Base-by-base conservation (phyloP, 176 grass and related monocot species). In the Oryza punctata region DNA sequence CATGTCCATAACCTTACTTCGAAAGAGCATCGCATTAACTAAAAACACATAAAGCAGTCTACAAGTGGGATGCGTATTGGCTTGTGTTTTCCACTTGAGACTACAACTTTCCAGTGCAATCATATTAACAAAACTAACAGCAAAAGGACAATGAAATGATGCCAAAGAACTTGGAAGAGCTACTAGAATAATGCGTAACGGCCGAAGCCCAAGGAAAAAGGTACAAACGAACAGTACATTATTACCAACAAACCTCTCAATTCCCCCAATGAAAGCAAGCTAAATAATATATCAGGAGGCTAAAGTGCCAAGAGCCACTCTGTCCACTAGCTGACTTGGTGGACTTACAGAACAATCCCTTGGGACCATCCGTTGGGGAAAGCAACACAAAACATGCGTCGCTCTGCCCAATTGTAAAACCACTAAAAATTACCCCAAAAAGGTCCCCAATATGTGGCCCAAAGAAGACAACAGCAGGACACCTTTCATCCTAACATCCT, bases 311-410 rank as follows among this genome's bases (percentile, higher is more conserved):
- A 72, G 71, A 26, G 86, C 47, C 43, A 85, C 65, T 71, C 33
- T 13, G 8, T 86, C 74, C 84, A 82, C 83, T 82, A 78, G 57
- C 67, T 82, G 79, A 90, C 69, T 47, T 47, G 61, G 83, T 90
- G 73, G 83, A 73, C 32, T 23, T 24, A 61, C 57, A 73, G 79
- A 86, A 86, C 81, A 84, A 86, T 63, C 82, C 68, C 60, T 76
- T 69, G 73, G 60, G 70, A 81, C 45, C 46, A 87, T 76, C 63
- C 70, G 12, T 60, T 61, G 46, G 69, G 63, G 33, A 87, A 87
- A 87, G 45, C 61, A 68, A 59, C 32, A 78, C 49, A 61, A 18
- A 19, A 45, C 26, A 19, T n/a, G 70, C 45, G 49, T 25, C 21
- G 74, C 44, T 57, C 78, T 33, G 8, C 7, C 27, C 57, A 13